A percentile compares a stretch with the other conserved stretches of the same genome.
phyloP scores from a whole-genome alignment of 1,284 basidiomycete species.

The Psilocybe mexicana region DNA sequence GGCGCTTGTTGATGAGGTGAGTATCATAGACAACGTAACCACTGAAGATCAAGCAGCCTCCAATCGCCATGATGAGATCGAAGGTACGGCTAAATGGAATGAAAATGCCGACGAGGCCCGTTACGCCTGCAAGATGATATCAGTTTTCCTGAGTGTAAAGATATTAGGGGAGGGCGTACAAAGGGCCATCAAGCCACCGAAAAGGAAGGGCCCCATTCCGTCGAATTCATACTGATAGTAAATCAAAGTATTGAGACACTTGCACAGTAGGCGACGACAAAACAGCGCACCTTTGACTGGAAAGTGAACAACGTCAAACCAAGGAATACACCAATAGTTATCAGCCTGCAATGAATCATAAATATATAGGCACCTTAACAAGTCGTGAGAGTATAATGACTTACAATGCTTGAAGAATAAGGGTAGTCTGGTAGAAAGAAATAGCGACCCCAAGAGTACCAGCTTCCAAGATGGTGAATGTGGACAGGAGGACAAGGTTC shows the following conservation, averaged over 20 bases:
- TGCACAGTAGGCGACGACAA: neutral
- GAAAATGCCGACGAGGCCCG: slow-evolving; percentile 77
- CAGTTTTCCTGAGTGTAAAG: neutral
- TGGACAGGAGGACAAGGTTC: slow-evolving; percentile 77
- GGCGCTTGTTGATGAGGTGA: slow-evolving; percentile 75
- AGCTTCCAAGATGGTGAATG: slow-evolving; percentile 80
- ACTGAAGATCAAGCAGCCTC: slow-evolving; percentile 82
- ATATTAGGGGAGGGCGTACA: slow-evolving; percentile 40
- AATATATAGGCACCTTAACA: slow-evolving; percentile 2
- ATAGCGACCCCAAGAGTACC: slow-evolving; percentile 78
- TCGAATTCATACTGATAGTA: slow-evolving; percentile 79
- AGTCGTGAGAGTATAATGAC: slow-evolving; percentile 26
- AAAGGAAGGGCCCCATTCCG: slow-evolving; percentile 83
- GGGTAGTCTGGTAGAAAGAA: slow-evolving; percentile 72
- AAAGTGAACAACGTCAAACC: slow-evolving; percentile 86
- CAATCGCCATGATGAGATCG: slow-evolving; percentile 77
- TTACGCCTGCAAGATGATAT: slow-evolving; percentile 55
- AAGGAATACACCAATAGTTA: slow-evolving; percentile 86
- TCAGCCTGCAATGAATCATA: slow-evolving; percentile 48
- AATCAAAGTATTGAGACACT: slow-evolving; percentile 4
- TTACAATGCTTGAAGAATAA: slow-evolving; percentile 85
- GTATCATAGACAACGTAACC: slow-evolving; percentile 88
- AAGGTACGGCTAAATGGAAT: slow-evolving; percentile 77
- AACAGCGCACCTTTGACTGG: slow-evolving; percentile 66
- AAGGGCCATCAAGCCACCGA: slow-evolving; percentile 73